phyloP scores from a whole-genome alignment of 441 rosid species.

The Adansonia grandidieri region DNA sequence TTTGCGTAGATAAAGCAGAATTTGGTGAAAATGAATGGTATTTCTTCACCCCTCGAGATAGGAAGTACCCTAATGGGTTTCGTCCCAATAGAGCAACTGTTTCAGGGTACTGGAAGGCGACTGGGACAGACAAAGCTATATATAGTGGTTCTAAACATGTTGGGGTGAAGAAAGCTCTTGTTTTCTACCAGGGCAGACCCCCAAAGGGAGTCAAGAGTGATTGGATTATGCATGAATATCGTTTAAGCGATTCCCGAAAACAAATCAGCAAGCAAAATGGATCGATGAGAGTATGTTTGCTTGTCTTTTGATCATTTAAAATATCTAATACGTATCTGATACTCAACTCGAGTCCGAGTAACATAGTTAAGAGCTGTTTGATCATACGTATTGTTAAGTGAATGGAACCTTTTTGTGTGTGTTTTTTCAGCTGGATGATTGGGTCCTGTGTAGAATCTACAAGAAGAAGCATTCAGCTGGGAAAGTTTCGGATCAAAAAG shows the following conservation, averaged over 20 bases:
- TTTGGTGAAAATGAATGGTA: slow-evolving; percentile 90
- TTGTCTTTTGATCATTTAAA: neutral
- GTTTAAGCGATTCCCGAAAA: slow-evolving; percentile 54
- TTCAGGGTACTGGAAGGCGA: slow-evolving; percentile 96
- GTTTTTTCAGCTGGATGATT: slow-evolving; percentile 78
- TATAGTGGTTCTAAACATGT: slow-evolving; percentile 62
- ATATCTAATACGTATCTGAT: too few species aligned
- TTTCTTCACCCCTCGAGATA: slow-evolving; percentile 73
- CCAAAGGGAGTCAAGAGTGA: slow-evolving; percentile 60
- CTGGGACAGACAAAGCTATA: slow-evolving; percentile 87
- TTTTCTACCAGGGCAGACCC: slow-evolving; percentile 83
- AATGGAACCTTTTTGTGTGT: neutral
- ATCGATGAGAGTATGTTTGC: slow-evolving; percentile 70
- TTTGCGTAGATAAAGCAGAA: slow-evolving; percentile 62
- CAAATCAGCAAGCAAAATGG: slow-evolving; percentile 47
- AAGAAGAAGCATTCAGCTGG: slow-evolving; percentile 53
- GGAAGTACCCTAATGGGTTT: slow-evolving; percentile 84
- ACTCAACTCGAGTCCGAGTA: too few species aligned
- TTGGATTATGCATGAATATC: slow-evolving; percentile 37
- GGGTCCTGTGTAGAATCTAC: slow-evolving; percentile 89
- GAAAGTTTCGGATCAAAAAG: slow-evolving; percentile 42
- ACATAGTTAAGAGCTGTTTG: neutral
- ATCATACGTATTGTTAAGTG: neutral
- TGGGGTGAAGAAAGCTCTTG: slow-evolving; percentile 88
- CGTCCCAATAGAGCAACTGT: slow-evolving; percentile 85